These are phyloP conservation scores for Pneumocystis oryctolagi DNA, from an alignment of 1,139 yeast genomes.

Conservation along the genomic window DNA sequence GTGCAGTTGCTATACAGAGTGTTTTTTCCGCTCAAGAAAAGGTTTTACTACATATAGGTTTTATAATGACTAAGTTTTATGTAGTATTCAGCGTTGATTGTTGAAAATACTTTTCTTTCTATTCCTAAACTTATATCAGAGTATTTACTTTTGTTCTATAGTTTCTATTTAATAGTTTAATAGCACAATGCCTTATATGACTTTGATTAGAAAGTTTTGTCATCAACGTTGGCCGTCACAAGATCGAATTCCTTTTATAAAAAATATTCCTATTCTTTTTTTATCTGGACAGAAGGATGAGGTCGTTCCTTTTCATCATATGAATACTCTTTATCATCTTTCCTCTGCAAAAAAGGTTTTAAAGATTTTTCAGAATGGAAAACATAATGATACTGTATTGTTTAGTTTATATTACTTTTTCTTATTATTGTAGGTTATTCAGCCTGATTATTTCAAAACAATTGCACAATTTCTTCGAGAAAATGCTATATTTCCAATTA, in stretches of 20 bases:
- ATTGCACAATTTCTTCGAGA: background rate
- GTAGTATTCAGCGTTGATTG: conserved; percentile 42
- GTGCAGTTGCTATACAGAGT: conserved; percentile 81
- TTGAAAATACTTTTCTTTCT: conserved; percentile 78
- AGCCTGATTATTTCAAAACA: background rate
- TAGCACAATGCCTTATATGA: conserved; percentile 44
- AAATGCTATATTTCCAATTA: background rate
- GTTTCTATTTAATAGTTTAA: background rate
- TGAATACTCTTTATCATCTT: conserved; percentile 44
- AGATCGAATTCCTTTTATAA: conserved; percentile 37
- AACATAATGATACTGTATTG: background rate
- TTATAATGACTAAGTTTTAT: background rate
- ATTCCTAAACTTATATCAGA: conserved; percentile 67
- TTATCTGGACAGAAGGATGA: conserved; percentile 70
- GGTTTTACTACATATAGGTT: conserved; percentile 19
- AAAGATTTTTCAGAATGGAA: background rate
- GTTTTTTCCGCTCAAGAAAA: conserved; percentile 35
- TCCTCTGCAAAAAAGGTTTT: conserved; percentile 20
- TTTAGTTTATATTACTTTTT: background rate
- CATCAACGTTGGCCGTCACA: conserved; percentile 81
- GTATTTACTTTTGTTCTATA: conserved; percentile 3
- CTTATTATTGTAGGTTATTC: background rate
- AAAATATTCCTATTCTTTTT: conserved; percentile 52
- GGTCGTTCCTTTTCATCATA: conserved; percentile 78
- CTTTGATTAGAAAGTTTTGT: conserved; percentile 45